Conservation (phyloP, 106 monocot genomes). For the Platanthera zijinensis region DNA sequence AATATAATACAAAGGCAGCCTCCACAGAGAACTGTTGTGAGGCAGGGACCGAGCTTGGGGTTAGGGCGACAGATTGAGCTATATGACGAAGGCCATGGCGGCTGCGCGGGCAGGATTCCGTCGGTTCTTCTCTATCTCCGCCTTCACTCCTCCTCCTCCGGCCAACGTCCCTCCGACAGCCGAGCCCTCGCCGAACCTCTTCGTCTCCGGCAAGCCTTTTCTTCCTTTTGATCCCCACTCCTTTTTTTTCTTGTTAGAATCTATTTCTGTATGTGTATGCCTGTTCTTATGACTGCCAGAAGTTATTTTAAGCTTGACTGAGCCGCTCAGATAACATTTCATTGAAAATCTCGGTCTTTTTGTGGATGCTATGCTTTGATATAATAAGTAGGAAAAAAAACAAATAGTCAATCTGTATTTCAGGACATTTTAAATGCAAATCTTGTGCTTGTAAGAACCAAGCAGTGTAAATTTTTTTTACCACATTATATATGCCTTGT, state of each 20-base stretch:
- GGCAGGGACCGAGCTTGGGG: background rate
- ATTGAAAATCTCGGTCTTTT: background rate
- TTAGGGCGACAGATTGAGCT: background rate
- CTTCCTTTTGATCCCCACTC: background rate
- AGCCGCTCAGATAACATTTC: background rate
- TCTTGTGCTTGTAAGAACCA: too few relatives aligned
- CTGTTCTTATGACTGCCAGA: too few relatives aligned
- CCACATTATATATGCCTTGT: too few relatives aligned
- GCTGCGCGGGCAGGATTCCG: conserved; percentile 10
- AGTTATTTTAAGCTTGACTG: background rate
- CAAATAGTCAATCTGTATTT: background rate
- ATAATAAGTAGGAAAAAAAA: background rate
- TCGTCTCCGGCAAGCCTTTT: conserved; percentile 29
- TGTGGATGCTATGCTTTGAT: background rate
- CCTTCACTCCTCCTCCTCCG: conserved; percentile 19
- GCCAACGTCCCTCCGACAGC: conserved; percentile 16
- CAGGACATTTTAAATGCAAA: too few relatives aligned
- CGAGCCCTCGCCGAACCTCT: conserved; percentile 46
- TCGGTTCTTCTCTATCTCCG: conserved; percentile 13
- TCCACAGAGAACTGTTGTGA: too few relatives aligned
- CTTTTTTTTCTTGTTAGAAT: background rate
- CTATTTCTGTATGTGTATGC: background rate
- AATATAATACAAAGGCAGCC: too few relatives aligned
- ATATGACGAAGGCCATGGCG: conserved; percentile 8
- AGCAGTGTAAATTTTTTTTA: too few relatives aligned